Conservation (phyloP, 2,329 filamentous ascomycete species). For the Zymoseptoria tritici region DNA sequence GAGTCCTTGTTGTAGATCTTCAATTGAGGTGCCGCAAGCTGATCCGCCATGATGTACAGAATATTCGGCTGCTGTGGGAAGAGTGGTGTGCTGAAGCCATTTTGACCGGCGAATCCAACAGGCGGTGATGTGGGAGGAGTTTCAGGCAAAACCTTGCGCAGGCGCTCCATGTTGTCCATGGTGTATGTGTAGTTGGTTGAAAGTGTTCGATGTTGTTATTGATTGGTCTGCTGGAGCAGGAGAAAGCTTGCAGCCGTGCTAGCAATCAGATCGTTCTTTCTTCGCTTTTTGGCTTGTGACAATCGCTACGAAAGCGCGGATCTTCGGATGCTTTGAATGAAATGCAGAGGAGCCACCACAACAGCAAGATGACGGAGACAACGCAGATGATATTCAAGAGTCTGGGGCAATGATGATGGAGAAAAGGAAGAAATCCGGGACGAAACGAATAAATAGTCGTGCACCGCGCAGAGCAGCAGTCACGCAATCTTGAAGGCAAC, state of each 20-base stretch:
- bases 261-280: background rate
- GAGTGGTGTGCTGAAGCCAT: conserved; percentile 33
- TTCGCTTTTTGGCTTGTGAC: background rate
- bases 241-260: background rate
- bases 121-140: conserved; percentile 33
- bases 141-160: conserved; percentile 25
- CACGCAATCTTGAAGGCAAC: background rate
- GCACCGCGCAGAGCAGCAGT: background rate
- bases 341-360: background rate
- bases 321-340: background rate
- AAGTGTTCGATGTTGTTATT: conserved; percentile 1
- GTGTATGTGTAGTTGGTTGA: background rate
- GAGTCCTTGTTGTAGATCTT: conserved; percentile 87
- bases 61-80: conserved; percentile 58
- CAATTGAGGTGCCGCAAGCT: conserved; percentile 81
- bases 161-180: conserved; percentile 23
- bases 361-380: background rate
- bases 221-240: background rate
- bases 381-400: background rate
- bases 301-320: background rate
- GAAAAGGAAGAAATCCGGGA: background rate
- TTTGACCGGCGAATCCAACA: conserved; percentile 31
- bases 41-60: conserved; percentile 94
- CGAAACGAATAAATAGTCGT: background rate
- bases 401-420: background rate